Conservation (phyloP, 129 eudicot species). For the Flaveria sonorensis region DNA sequence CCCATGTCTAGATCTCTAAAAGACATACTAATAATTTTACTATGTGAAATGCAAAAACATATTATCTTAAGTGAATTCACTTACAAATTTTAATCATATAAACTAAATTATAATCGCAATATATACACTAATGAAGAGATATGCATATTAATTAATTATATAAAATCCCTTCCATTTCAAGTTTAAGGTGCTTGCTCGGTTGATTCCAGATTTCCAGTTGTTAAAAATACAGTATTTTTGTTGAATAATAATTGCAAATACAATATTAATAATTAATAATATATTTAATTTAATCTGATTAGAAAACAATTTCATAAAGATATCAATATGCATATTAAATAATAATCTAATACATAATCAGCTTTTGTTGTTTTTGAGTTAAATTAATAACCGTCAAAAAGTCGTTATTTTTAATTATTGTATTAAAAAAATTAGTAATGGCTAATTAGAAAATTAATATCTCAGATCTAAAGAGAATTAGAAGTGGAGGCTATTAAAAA, state of each 20-base stretch:
- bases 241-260: background rate
- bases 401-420: constrained; percentile 4
- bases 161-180: too few relatives aligned
- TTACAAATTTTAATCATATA: background rate
- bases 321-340: background rate
- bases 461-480: constrained; percentile 10
- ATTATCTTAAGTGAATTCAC: too few relatives aligned
- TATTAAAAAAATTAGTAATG: background rate
- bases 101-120: background rate
- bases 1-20: too few relatives aligned
- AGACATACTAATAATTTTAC: too few relatives aligned
- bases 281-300: background rate
- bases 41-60: too few relatives aligned
- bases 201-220: too few relatives aligned
- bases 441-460: background rate
- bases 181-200: too few relatives aligned
- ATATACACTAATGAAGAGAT: too few relatives aligned
- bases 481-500: background rate
- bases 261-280: background rate
- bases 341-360: background rate
- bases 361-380: constrained; percentile 5
- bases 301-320: background rate
- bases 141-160: too few relatives aligned
- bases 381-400: background rate
- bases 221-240: background rate